Evolutionary conservation across 306 rosid genomes (phyloP).

Genomic region (Cucumis hystrix): DNA sequence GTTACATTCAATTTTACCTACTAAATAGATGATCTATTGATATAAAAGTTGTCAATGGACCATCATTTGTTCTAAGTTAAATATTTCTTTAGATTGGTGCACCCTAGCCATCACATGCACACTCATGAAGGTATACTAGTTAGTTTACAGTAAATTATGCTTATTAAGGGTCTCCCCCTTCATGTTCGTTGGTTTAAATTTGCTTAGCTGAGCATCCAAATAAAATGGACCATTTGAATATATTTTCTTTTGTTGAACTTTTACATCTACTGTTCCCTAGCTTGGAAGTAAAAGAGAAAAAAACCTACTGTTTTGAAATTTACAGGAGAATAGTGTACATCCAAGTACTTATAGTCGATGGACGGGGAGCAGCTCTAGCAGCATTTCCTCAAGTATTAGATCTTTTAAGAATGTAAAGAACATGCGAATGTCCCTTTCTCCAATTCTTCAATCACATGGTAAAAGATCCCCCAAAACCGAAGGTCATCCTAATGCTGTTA

Average conservation of each 20-base stretch:
- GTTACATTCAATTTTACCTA: background rate
- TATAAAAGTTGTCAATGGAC: background rate
- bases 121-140: too few species aligned
- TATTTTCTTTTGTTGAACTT: background rate
- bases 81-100: background rate
- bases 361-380: constrained; percentile 25
- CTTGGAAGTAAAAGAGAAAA: background rate
- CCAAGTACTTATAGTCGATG: constrained; percentile 17
- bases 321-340: constrained; percentile 25
- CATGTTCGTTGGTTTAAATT: background rate
- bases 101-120: background rate
- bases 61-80: background rate
- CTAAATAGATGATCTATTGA: background rate
- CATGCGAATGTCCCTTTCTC: constrained; percentile 37
- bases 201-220: background rate
- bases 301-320: background rate
- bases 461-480: constrained; percentile 40
- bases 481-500: constrained; percentile 62
- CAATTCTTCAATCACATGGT: constrained; percentile 22
- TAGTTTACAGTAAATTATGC: too few species aligned
- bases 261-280: background rate
- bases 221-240: background rate
- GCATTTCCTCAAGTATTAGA: constrained; percentile 28
- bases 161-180: too few species aligned
- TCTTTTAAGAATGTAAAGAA: constrained; percentile 6